Base-by-base conservation (phyloP, 2,329 filamentous ascomycete genomes). In the Eutypa lata region DNA sequence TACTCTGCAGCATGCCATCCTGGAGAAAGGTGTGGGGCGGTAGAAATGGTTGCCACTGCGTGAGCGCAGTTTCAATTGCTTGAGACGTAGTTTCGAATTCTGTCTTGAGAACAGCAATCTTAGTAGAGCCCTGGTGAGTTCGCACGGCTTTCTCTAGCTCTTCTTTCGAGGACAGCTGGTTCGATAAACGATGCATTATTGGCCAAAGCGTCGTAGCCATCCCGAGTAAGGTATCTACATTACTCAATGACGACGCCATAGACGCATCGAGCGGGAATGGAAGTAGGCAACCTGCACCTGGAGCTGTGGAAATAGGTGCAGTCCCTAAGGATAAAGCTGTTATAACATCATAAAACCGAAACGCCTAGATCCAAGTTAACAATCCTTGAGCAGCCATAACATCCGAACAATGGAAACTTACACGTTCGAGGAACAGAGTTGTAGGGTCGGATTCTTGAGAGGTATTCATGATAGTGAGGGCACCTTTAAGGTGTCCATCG, bases 271-370 rank as follows among this genome's bases (percentile, higher is more conserved):
- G 63, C 2, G 76, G 73, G 38, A 79, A 71, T 1, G 77, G 76
- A 3, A 76, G 65, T 2, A 79, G 70, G 22, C 75, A 73, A 16
- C 74, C 74, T 5, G 74, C 72, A 13, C 75, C 74, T 2, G 79
- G 76, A 3, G 77, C 73, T 13, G 71, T 75, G 1, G 80, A 79
- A 13, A 84, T 72, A 2, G 82, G 82, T 4, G 80, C 72, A 13
- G 79, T 83, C 51, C 81, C 82, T 48, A 85, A 76, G 0, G 83
- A 86, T 28, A 87, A 69, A 1, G 83, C 82, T 6, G 82, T 78
- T 52, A 86, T 86, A 21, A 86, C 83, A 62, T 86, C 83, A 67
- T 86, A 86, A 60, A 86, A 86, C 6, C 80, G 77, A 59, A 86
- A 87, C 1, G 82, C 82, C 82, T 86, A 51, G 28, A 16, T 21